These are phyloP conservation scores for Zymoseptoria tritici DNA, from an alignment of 2,329 filamentous ascomycete genomes.

Conservation along the genomic window DNA sequence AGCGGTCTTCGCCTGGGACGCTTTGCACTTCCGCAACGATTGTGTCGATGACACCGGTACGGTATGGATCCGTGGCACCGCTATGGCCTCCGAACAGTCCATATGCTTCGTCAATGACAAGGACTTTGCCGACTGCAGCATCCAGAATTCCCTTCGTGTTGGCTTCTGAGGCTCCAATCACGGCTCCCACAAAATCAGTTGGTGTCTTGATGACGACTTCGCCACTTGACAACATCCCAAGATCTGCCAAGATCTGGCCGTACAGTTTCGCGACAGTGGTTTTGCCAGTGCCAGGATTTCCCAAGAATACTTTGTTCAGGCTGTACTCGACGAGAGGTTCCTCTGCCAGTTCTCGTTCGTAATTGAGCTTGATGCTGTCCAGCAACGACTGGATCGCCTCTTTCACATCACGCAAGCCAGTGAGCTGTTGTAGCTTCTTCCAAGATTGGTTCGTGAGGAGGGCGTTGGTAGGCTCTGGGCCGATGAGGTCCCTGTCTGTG, in stretches of 20 bases:
- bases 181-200: slow-evolving; percentile 61
- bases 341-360: slow-evolving; percentile 57
- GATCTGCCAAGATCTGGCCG: slow-evolving; percentile 57
- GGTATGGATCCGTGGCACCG: slow-evolving; percentile 44
- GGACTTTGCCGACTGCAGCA: slow-evolving; percentile 60
- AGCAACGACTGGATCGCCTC: slow-evolving; percentile 51
- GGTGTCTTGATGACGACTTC: slow-evolving; percentile 69
- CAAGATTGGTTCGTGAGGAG: slow-evolving; percentile 50
- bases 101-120: slow-evolving; percentile 77
- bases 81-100: slow-evolving; percentile 46
- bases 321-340: slow-evolving; percentile 52
- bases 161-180: slow-evolving; percentile 59
- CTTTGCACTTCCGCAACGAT: slow-evolving; percentile 68
- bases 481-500: slow-evolving; percentile 62
- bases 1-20: slow-evolving; percentile 62
- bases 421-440: slow-evolving; percentile 50
- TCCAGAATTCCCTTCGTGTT: slow-evolving; percentile 66
- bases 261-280: slow-evolving; percentile 69
- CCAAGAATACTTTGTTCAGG: slow-evolving; percentile 63
- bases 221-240: slow-evolving; percentile 60
- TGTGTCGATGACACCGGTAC: slow-evolving; percentile 62
- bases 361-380: slow-evolving; percentile 58
- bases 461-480: slow-evolving; percentile 54
- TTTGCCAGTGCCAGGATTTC: slow-evolving; percentile 68
- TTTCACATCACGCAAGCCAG: slow-evolving; percentile 58